phyloP scores from a whole-genome alignment of 306 rosid genomes.

The Gleditsia sinensis region DNA sequence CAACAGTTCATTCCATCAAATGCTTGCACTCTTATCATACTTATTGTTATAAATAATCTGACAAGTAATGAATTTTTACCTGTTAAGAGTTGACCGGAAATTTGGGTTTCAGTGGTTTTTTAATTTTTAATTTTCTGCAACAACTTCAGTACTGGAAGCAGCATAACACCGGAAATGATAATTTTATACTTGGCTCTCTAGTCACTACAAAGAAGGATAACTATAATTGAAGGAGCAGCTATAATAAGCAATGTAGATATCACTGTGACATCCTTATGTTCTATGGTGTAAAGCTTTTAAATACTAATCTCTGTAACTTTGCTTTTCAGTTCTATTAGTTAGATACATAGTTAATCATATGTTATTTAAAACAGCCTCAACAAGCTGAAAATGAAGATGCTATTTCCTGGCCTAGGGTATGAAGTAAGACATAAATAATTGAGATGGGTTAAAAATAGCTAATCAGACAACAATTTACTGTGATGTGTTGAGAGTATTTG shows the following conservation, averaged over 20 bases:
- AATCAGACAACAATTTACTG: neutral
- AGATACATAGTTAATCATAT: neutral
- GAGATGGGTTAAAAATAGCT: neutral
- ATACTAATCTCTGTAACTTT: neutral
- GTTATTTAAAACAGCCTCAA: conserved; percentile 13
- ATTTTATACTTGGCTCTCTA: neutral
- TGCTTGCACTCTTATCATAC: neutral
- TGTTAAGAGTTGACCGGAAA: neutral
- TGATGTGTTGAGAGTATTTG: conserved; percentile 11
- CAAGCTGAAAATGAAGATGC: neutral
- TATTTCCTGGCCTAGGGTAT: neutral
- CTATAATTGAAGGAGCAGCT: neutral
- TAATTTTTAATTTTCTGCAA: conserved; percentile 10
- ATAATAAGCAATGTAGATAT: neutral
- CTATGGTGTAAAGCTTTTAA: neutral
- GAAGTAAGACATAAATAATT: conserved; percentile 5
- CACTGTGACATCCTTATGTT: neutral
- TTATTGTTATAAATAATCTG: conserved; percentile 9
- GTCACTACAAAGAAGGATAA: neutral
- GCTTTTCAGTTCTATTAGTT: neutral
- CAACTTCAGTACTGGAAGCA: neutral
- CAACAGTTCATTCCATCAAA: no score
- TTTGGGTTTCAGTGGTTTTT: neutral
- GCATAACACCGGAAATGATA: neutral
- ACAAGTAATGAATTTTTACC: neutral